Evolutionary conservation across 805 yeast genomes (phyloP).

Genomic region (Saccharomycopsis guyanensis): DNA sequence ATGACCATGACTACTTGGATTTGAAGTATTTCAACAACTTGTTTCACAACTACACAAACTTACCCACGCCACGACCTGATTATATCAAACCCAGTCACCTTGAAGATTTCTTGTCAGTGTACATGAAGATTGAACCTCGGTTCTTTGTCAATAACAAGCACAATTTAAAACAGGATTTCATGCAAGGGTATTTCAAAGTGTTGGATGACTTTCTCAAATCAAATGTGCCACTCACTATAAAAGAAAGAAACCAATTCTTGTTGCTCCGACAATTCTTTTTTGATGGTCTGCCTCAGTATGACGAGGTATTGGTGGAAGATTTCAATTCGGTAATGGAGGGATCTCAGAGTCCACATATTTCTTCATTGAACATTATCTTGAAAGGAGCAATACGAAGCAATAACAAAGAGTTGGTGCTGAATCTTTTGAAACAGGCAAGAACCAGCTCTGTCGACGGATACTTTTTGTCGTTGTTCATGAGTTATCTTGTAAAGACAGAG

Average conservation of each 20-base stretch:
- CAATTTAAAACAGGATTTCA: not conserved
- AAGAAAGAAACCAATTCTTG: slow-evolving; percentile 16
- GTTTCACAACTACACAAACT: slow-evolving; percentile 7
- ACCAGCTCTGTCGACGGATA: not conserved
- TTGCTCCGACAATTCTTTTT: not conserved
- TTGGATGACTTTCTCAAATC: slow-evolving; percentile 7
- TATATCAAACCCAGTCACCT: slow-evolving; percentile 13
- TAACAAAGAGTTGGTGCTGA: not conserved
- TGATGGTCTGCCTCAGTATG: not conserved
- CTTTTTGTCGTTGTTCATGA: not conserved
- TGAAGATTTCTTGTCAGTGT: slow-evolving; percentile 12
- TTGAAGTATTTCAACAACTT: slow-evolving; percentile 6
- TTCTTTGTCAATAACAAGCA: not conserved
- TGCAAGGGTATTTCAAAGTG: slow-evolving; percentile 1
- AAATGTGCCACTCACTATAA: slow-evolving; percentile 8
- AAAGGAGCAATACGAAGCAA: slow-evolving; percentile 2
- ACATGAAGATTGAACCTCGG: slow-evolving; percentile 9
- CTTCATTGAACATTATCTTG: not conserved
- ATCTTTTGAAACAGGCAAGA: not conserved
- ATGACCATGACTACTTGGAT: not conserved
- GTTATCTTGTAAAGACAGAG: not conserved
- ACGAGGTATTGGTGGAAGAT: not conserved
- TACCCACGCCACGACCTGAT: slow-evolving; percentile 18
- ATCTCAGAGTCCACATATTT: not conserved
- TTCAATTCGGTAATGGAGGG: not conserved